These are phyloP conservation scores for Suillus luteus DNA, from an alignment of 768 basidiomycete species.

Conservation along the genomic window DNA sequence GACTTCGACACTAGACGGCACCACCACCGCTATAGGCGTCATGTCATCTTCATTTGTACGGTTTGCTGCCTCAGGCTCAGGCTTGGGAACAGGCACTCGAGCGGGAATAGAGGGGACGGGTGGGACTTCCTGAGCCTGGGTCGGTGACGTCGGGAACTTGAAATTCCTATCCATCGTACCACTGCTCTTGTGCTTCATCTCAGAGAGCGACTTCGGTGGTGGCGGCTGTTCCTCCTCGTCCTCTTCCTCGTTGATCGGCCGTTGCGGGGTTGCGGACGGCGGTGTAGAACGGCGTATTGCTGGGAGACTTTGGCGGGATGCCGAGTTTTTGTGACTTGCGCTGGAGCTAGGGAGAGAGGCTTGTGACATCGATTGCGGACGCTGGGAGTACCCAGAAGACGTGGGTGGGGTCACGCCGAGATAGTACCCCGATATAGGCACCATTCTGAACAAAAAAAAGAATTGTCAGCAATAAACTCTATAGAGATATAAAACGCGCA, in stretches of 20 bases:
- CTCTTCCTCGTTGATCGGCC: constrained; percentile 44
- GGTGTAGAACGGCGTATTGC: constrained; percentile 46
- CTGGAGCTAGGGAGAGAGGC: constrained; percentile 51
- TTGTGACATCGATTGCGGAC: constrained; percentile 81
- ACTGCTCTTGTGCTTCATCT: constrained; percentile 45
- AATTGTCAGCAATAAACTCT: constrained; percentile 7
- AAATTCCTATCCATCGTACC: constrained; percentile 82
- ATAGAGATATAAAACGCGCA: constrained; percentile 1
- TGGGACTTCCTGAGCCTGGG: constrained; percentile 14
- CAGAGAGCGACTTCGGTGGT: constrained; percentile 21
- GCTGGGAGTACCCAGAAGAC: constrained; percentile 43
- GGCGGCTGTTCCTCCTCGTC: constrained; percentile 34
- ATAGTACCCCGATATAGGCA: constrained; percentile 81
- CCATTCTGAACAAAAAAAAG: constrained; percentile 59
- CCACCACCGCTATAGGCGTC: constrained; percentile 40
- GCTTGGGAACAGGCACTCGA: constrained; percentile 18
- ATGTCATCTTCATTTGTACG: constrained; percentile 16
- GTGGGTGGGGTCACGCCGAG: constrained; percentile 66
- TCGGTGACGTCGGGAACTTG: constrained; percentile 61
- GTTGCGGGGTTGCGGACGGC: constrained; percentile 40
- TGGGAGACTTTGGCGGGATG: constrained; percentile 72
- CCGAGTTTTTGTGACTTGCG: constrained; percentile 35
- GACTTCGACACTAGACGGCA: constrained; percentile 70
- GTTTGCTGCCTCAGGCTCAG: constrained; percentile 11
- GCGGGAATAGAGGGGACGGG: constrained; percentile 17